Evolutionary conservation across 164 flowering plant species (phyloP).

Genomic region (Vitis vinifera): DNA sequence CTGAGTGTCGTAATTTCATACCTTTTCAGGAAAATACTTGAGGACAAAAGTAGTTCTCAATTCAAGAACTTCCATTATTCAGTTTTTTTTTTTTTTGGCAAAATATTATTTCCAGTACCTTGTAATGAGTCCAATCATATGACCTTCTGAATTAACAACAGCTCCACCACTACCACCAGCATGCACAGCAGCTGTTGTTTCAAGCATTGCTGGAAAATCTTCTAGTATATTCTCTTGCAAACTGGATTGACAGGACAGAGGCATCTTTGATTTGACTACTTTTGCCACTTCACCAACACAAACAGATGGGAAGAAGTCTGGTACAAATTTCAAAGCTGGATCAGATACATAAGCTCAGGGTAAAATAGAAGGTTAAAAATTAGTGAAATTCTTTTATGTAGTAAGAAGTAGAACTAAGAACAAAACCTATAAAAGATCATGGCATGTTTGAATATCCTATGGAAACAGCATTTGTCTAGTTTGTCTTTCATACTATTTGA

Average conservation of each 20-base stretch:
- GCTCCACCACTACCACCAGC: constrained; percentile 99
- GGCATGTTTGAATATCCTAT: not conserved
- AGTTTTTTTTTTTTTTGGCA: not conserved
- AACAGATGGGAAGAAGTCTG: constrained; percentile 74
- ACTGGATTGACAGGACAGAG: constrained; percentile 23
- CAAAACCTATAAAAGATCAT: not conserved
- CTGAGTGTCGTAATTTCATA: too few relatives aligned
- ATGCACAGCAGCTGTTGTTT: constrained; percentile 96
- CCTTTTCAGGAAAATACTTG: not conserved
- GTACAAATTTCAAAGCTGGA: constrained; percentile 6
- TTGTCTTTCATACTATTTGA: not conserved
- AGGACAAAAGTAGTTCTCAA: not conserved
- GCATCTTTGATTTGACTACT: constrained; percentile 61
- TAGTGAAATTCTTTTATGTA: not conserved
- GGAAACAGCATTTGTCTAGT: not conserved
- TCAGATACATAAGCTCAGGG: constrained; percentile 7
- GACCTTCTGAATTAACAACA: constrained; percentile 75
- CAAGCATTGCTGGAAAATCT: constrained; percentile 74
- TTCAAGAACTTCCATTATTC: not conserved
- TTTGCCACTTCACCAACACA: constrained; percentile 75
- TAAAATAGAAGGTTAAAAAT: constrained; percentile 1
- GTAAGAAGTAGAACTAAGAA: not conserved
- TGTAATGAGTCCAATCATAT: constrained; percentile 91
- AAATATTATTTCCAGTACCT: constrained; percentile 48
- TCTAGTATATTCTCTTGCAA: constrained; percentile 15